Base-by-base conservation (phyloP, 192 early-diverging fungal species). In the Coemansia sp. region DNA sequence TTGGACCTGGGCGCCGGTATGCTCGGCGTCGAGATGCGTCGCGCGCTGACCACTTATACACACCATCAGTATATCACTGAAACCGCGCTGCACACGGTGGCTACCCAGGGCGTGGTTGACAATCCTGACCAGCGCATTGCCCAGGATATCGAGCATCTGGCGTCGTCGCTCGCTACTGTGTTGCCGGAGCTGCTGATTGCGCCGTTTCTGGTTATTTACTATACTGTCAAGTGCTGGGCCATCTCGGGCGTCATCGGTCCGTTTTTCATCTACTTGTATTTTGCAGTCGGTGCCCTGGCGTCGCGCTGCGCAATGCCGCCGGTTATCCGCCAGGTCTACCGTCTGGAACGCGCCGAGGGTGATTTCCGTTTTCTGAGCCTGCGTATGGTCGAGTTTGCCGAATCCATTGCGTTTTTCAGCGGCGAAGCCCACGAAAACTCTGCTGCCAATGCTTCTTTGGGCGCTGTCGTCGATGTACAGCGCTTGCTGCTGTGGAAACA, bases 51-150 rank as follows among this genome's bases (percentile, higher is more conserved):
- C 1, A 58, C 64, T 11, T 56, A 87, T 52, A 77, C 93, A 11
- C 92, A 94, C 50, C 38, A 50, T 57, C 73, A 81, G 32, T 94
- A 93, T 49, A 69, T 90, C 28, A 76, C 74, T 16, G 77, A 83
- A 16, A 86, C 76, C 16, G 60, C 79, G 4, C 80, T 90, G 49
- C 90, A 94, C 69, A 70, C 84, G 14, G 74, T 88, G 48, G 72
- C 87, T 20, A 72, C 73, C 45, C 77, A 77, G 25, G 79, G 86
- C 7, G 60, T 81, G 29, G 69, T 91, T 30, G 91, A 93, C 63
- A 94, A 92, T 68, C 90, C 90, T 71, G 95, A 97, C 68, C 92
- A 94, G 74, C 87, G 94, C 16, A 93, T 96, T 40, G 85, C 94
- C 17, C 93, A 95, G 75, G 95, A 97, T 72, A 86, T 94, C 36